Conservation (phyloP, 2,329 filamentous ascomycete species). For the Hypoxylon sp. region DNA sequence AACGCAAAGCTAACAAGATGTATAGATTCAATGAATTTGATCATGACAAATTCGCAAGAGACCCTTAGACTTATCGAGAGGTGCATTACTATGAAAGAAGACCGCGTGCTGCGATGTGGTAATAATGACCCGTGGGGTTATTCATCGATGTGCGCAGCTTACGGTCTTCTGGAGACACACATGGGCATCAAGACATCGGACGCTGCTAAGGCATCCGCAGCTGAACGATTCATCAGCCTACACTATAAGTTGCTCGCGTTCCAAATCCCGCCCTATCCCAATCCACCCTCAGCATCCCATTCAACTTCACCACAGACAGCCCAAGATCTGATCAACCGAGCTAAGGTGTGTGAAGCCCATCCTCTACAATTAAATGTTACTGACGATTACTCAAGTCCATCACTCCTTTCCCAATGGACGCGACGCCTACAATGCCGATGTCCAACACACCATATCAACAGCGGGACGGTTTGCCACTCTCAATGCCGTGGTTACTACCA, state of each 20-base stretch:
- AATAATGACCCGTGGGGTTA: conserved; percentile 77
- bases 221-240: conserved; percentile 71
- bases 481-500: conserved; percentile 56
- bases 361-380: conserved; percentile 19
- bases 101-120: conserved; percentile 72
- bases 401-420: conserved; percentile 59
- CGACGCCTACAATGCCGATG: conserved; percentile 45
- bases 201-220: conserved; percentile 70
- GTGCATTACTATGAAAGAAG: conserved; percentile 73
- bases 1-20: conserved; percentile 30
- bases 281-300: conserved; percentile 50
- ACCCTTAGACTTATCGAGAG: conserved; percentile 74
- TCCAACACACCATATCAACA: conserved; percentile 45
- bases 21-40: conserved; percentile 71
- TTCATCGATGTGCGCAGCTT: conserved; percentile 73
- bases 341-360: conserved; percentile 53
- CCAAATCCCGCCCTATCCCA: conserved; percentile 63
- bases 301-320: conserved; percentile 43
- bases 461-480: conserved; percentile 50
- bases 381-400: conserved; percentile 59
- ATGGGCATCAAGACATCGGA: conserved; percentile 70
- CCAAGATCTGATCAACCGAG: conserved; percentile 46
- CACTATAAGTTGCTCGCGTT: conserved; percentile 71
- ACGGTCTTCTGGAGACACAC: conserved; percentile 72
- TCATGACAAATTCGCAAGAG: conserved; percentile 73